Conservation (phyloP, 2,329 filamentous ascomycete genomes). For the Emmonsiellopsis sp. region DNA sequence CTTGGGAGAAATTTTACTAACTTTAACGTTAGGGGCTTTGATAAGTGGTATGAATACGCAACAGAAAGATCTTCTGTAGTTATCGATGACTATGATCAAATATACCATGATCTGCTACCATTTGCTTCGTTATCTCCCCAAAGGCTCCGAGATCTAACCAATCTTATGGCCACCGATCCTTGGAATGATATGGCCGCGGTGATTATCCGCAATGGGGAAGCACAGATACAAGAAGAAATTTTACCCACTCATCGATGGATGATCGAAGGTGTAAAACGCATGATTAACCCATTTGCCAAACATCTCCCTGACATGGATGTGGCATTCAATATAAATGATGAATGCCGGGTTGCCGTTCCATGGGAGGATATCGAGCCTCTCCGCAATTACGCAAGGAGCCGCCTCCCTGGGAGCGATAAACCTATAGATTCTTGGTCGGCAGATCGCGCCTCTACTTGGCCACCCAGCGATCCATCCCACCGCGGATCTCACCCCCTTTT, state of each 20-base stretch:
- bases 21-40: conserved; percentile 37
- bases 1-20: conserved; percentile 6
- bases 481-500: conserved; percentile 27
- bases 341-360: conserved; percentile 47
- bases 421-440: conserved; percentile 26
- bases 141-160: conserved; percentile 44
- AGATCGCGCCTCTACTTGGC: conserved; percentile 29
- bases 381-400: conserved; percentile 14
- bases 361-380: conserved; percentile 34
- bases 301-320: conserved; percentile 55
- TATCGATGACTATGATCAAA: conserved; percentile 53
- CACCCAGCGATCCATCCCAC: conserved; percentile 24
- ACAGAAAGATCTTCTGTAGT: conserved; percentile 41
- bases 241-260: conserved; percentile 50
- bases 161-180: conserved; percentile 42
- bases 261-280: conserved; percentile 43
- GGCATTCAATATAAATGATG: conserved; percentile 54
- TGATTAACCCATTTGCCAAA: conserved; percentile 46
- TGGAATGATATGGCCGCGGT: conserved; percentile 49
- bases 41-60: conserved; percentile 51
- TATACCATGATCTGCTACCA: conserved; percentile 46
- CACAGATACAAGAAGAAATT: conserved; percentile 40
- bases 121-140: conserved; percentile 45
- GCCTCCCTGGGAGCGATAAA: conserved; percentile 12
- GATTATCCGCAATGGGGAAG: conserved; percentile 45